Conservation (phyloP, 805 yeast genomes). For the Grigorovia yakushimaensis region DNA sequence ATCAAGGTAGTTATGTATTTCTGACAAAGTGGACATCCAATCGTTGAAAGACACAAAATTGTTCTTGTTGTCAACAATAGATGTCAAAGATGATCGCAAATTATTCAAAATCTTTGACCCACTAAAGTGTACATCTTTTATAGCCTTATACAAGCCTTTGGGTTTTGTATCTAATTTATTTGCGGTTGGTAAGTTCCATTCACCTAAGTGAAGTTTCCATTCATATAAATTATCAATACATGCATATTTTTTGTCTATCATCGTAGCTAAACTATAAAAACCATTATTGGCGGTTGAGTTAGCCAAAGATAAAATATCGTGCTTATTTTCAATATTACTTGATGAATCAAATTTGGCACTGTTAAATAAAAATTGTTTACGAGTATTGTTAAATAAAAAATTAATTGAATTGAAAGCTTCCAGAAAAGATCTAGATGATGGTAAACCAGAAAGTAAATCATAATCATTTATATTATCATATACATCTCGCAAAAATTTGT, state of each 20-base stretch:
- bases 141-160: constrained; percentile 41
- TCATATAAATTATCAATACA: constrained; percentile 32
- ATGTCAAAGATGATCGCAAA: constrained; percentile 5
- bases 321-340: constrained; percentile 7
- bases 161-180: constrained; percentile 30
- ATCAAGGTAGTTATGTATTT: constrained; percentile 3
- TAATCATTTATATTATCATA: constrained; percentile 49
- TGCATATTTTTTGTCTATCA: constrained; percentile 28
- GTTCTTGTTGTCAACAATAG: constrained; percentile 1
- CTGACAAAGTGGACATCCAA: constrained; percentile 16
- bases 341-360: constrained; percentile 48
- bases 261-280: constrained; percentile 44
- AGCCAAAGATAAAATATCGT: constrained; percentile 16
- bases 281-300: constrained; percentile 42
- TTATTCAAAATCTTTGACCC: neutral
- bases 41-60: constrained; percentile 9
- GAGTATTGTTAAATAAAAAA: constrained; percentile 23
- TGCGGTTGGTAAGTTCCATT: constrained; percentile 64
- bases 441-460: constrained; percentile 59
- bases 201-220: constrained; percentile 67
- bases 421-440: constrained; percentile 44
- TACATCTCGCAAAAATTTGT: constrained; percentile 22
- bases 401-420: constrained; percentile 39
- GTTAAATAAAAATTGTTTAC: constrained; percentile 41
- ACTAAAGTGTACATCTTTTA: constrained; percentile 32